Percentiles rank a stretch among this genome's conserved stretches.
phyloP scores from a whole-genome alignment of 805 yeast species.

The Torulaspora maleeae region DNA sequence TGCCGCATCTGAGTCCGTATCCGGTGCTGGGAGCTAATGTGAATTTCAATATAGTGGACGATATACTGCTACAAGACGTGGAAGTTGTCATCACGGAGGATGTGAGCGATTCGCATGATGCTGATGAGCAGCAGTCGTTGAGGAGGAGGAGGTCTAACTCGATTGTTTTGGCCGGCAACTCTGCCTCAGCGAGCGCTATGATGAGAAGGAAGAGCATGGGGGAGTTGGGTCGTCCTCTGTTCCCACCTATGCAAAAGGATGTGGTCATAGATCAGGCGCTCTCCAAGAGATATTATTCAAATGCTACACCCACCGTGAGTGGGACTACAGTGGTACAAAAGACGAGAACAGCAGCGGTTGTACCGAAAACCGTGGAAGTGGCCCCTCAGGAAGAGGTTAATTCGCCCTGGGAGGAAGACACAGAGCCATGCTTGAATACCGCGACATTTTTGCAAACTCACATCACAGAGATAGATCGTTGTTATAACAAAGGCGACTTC shows the following conservation, averaged over 20 bases:
- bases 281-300: conserved; percentile 21
- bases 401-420: conserved; percentile 32
- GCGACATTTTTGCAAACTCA: conserved; percentile 33
- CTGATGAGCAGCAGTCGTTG: conserved; percentile 7
- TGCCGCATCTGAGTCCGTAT: conserved; percentile 31
- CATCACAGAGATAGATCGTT: conserved; percentile 29
- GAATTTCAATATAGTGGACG: conserved; percentile 31
- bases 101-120: conserved; percentile 6
- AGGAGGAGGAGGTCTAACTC: conserved; percentile 8
- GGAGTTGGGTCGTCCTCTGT: conserved; percentile 6
- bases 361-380: conserved; percentile 2
- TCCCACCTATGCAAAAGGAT: conserved; percentile 14
- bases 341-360: neutral
- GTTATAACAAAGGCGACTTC: conserved; percentile 28
- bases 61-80: conserved; percentile 16
- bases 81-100: conserved; percentile 9
- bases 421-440: conserved; percentile 30
- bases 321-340: conserved; percentile 4
- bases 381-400: neutral
- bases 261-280: conserved; percentile 17
- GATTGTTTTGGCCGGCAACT: conserved; percentile 3
- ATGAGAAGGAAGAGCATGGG: conserved; percentile 14
- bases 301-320: conserved; percentile 9
- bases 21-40: conserved; percentile 37
- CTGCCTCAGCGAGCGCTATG: conserved; percentile 6